A percentile compares a stretch with the other conserved stretches of the same genome.
Evolutionary conservation across 2,329 filamentous ascomycete genomes (phyloP).

Genomic region (Myriosclerotinia scirpicola): DNA sequence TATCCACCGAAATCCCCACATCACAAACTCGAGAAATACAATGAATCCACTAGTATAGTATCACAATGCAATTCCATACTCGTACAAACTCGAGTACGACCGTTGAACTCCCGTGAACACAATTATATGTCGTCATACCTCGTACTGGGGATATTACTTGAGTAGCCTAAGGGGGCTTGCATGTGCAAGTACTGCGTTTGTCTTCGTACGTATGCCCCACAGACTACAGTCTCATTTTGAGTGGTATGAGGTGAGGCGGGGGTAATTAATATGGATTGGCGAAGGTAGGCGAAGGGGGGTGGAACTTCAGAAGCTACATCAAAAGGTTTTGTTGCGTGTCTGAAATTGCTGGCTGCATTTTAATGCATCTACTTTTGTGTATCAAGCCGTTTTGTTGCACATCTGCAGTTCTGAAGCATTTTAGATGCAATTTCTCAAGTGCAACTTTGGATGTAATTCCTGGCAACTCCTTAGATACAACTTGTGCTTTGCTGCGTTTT

Average conservation of each 20-base stretch:
- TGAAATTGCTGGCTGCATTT: not conserved
- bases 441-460: too few species aligned
- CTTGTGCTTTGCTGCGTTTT: too few species aligned
- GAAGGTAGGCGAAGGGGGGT: not conserved
- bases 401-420: not conserved
- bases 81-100: not conserved
- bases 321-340: not conserved
- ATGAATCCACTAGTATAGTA: not conserved
- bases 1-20: not conserved
- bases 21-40: not conserved
- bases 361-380: too few species aligned
- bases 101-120: slow-evolving; percentile 4
- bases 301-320: not conserved
- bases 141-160: not conserved
- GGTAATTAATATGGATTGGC: not conserved
- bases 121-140: not conserved
- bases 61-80: not conserved
- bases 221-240: not conserved
- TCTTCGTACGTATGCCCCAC: not conserved
- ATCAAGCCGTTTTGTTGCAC: not conserved
- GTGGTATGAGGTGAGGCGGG: not conserved
- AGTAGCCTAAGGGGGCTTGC: not conserved
- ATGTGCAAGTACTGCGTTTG: not conserved
- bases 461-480: too few species aligned
- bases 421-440: too few species aligned